A percentile compares a stretch with the other conserved stretches of the same genome.
Conservation (phyloP, 148 eudicot species). For the Nepenthes mirabilis region DNA sequence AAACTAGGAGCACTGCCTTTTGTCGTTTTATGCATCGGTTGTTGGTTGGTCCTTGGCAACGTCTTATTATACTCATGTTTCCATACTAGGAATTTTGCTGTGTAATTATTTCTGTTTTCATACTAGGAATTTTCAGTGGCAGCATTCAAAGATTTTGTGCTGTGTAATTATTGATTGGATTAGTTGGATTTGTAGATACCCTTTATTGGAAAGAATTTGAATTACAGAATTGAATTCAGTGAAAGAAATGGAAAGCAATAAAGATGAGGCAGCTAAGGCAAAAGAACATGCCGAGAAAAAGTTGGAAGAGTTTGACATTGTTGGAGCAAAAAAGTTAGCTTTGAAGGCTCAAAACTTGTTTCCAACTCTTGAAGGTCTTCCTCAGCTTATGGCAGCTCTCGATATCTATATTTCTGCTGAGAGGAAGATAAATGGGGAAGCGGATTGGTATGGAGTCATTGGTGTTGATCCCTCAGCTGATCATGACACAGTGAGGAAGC, state of each 20-base stretch:
- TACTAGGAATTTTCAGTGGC: not conserved
- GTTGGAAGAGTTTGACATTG: slow-evolving; percentile 16
- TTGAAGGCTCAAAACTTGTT: slow-evolving; percentile 31
- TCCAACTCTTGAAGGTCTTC: slow-evolving; percentile 54
- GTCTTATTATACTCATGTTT: not conserved
- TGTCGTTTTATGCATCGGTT: too few relatives aligned
- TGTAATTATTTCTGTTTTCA: not conserved
- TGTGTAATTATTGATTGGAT: not conserved
- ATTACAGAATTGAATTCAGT: not conserved
- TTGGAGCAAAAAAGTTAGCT: slow-evolving; percentile 33
- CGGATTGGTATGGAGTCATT: slow-evolving; percentile 51
- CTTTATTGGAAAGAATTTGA: not conserved
- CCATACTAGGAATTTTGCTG: not conserved
- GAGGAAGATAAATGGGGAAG: slow-evolving; percentile 38
- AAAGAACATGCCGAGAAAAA: slow-evolving; percentile 28
- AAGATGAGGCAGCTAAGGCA: slow-evolving; percentile 29
- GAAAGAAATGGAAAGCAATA: slow-evolving; percentile 29
- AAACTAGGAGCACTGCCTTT: too few relatives aligned
- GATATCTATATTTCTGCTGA: slow-evolving; percentile 43
- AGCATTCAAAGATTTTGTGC: not conserved
- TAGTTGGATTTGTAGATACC: not conserved
- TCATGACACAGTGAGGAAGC: slow-evolving; percentile 35
- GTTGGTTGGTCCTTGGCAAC: too few relatives aligned
- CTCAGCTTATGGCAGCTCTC: slow-evolving; percentile 30
- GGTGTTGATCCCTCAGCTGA: slow-evolving; percentile 47